A percentile compares a stretch with the other conserved stretches of the same genome.
These are phyloP conservation scores for Astragalus membranaceus DNA, from an alignment of 306 rosid species.

Conservation along the genomic window DNA sequence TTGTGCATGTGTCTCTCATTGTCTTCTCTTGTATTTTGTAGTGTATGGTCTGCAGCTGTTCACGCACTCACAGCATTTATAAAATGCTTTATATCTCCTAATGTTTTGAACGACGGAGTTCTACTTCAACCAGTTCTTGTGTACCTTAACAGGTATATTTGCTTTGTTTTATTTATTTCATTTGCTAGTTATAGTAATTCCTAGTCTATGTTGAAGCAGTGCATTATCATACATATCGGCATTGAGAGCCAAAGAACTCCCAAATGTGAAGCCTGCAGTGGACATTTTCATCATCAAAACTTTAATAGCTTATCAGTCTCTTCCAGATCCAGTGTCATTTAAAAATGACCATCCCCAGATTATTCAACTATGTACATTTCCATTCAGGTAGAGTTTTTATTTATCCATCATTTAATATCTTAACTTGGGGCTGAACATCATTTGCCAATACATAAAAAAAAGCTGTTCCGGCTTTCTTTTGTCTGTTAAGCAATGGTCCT, in stretches of 20 bases:
- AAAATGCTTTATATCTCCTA: slow-evolving; percentile 65
- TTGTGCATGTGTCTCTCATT: neutral
- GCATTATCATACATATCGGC: slow-evolving; percentile 64
- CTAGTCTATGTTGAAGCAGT: slow-evolving; percentile 48
- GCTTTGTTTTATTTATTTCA: slow-evolving; percentile 7
- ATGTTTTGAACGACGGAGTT: slow-evolving; percentile 46
- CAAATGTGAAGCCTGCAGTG: slow-evolving; percentile 54
- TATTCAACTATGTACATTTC: slow-evolving; percentile 76
- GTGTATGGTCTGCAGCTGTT: slow-evolving; percentile 94
- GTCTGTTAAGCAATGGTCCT: neutral
- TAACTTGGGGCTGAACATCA: neutral
- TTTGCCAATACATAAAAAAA: neutral
- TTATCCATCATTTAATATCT: neutral
- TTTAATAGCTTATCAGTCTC: slow-evolving; percentile 78
- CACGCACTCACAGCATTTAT: slow-evolving; percentile 85
- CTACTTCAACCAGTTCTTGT: slow-evolving; percentile 90
- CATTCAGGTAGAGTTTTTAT: slow-evolving; percentile 65
- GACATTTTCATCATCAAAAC: slow-evolving; percentile 60
- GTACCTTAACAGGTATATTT: slow-evolving; percentile 74
- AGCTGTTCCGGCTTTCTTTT: neutral
- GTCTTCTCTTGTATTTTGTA: slow-evolving; percentile 32
- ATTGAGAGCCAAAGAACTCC: slow-evolving; percentile 56
- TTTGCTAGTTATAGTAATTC: slow-evolving; percentile 7
- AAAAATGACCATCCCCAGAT: slow-evolving; percentile 74
- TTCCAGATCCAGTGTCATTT: slow-evolving; percentile 77